Percentiles rank a stretch among this genome's conserved stretches.
Conservation (phyloP, 2,329 filamentous ascomycete genomes). For the Colletotrichum aenigma region DNA sequence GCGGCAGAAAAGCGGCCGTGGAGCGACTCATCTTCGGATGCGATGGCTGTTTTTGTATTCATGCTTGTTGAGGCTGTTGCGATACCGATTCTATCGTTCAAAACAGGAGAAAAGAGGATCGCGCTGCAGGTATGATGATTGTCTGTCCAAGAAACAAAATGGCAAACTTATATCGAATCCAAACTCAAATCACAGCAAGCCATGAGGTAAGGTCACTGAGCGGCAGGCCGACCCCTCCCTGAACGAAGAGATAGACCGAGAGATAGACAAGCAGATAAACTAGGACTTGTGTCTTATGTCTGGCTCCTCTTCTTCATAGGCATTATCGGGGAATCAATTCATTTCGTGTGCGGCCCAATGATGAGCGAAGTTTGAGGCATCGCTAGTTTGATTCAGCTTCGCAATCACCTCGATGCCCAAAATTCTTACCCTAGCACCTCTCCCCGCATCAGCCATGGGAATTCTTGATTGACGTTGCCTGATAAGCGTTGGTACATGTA, state of each 20-base stretch:
- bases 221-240: background rate
- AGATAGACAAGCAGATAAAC: background rate
- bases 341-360: background rate
- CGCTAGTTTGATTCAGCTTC: background rate
- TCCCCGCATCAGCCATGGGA: too few species aligned
- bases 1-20: background rate
- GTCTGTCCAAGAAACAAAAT: background rate
- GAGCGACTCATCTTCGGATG: background rate
- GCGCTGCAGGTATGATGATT: rapidly evolving
- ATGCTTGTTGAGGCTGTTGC: background rate
- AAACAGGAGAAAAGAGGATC: background rate
- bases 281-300: background rate
- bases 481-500: background rate
- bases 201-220: background rate
- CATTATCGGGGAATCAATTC: background rate
- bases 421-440: background rate
- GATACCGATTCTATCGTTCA: rapidly evolving
- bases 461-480: background rate
- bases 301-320: too few species aligned
- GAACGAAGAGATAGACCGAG: background rate
- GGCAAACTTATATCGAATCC: background rate
- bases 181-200: background rate
- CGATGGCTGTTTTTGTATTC: background rate
- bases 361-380: background rate
- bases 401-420: background rate